A percentile compares a stretch with the other conserved stretches of the same genome.
phyloP scores from a whole-genome alignment of 1,284 basidiomycete species.

The Naganishia cerealis region DNA sequence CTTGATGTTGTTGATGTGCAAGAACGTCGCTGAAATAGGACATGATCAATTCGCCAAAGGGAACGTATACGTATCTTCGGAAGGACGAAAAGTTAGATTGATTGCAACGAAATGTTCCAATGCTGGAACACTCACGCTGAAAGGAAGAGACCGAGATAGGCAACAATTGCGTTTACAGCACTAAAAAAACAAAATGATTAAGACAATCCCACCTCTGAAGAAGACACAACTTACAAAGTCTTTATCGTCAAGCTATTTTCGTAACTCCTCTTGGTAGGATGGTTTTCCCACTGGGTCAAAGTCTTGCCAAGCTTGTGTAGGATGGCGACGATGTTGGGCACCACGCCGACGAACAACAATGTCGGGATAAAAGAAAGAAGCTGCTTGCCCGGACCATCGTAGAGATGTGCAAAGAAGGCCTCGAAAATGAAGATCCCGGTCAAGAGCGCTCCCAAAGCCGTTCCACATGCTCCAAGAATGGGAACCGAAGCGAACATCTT shows the following conservation, averaged over 20 bases:
- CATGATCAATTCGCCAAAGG: slow-evolving; percentile 84
- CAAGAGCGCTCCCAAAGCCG: slow-evolving; percentile 67
- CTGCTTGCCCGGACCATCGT: slow-evolving; percentile 78
- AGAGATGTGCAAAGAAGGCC: slow-evolving; percentile 79
- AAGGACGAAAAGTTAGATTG: not conserved
- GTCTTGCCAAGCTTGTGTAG: slow-evolving; percentile 70
- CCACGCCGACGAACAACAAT: slow-evolving; percentile 73
- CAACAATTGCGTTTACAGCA: slow-evolving; percentile 79
- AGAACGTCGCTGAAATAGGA: slow-evolving; percentile 57
- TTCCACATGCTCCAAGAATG: slow-evolving; percentile 73
- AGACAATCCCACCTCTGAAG: not conserved
- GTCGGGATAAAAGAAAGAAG: slow-evolving; percentile 79
- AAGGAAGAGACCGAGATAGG: slow-evolving; percentile 79
- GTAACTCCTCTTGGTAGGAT: slow-evolving; percentile 73
- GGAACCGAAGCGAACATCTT: slow-evolving; percentile 75
- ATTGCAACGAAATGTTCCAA: not conserved
- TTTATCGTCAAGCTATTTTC: slow-evolving; percentile 82
- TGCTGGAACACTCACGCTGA: slow-evolving; percentile 59
- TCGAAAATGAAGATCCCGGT: slow-evolving; percentile 82
- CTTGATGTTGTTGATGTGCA: slow-evolving; percentile 34
- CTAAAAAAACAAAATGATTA: slow-evolving; percentile 29
- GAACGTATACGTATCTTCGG: slow-evolving; percentile 75
- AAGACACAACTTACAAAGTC: slow-evolving; percentile 62
- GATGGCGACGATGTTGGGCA: slow-evolving; percentile 77
- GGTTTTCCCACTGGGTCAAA: slow-evolving; percentile 88